Percentiles rank a stretch among this genome's conserved stretches.
phyloP scores from a whole-genome alignment of 495 filamentous ascomycete genomes.

The Trichodelitschia bisporula region DNA sequence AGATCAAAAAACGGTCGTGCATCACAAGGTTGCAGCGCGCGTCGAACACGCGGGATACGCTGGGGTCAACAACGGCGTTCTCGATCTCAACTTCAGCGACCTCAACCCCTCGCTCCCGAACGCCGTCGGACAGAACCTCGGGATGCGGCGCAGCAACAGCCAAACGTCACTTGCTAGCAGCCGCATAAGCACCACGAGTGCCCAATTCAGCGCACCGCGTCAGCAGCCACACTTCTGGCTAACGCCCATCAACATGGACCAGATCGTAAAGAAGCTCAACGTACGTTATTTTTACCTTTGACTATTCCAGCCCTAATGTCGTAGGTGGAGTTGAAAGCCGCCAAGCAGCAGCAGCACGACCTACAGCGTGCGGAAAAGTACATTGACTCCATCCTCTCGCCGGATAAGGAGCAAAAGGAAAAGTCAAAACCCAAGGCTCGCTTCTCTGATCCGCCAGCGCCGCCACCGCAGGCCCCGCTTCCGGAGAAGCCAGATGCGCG shows the following conservation, averaged over 20 bases:
- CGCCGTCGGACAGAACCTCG: constrained; percentile 28
- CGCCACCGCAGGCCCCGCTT: constrained; percentile 73
- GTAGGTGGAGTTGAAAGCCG: constrained; percentile 68
- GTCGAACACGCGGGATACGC: constrained; percentile 83
- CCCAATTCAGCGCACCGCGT: too few species aligned
- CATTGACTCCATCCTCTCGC: constrained; percentile 44
- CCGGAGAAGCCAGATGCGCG: constrained; percentile 64
- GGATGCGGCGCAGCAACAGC: constrained; percentile 43
- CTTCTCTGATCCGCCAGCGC: constrained; percentile 76
- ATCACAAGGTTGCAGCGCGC: constrained; percentile 91
- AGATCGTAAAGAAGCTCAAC: constrained; percentile 79
- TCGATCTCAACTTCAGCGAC: constrained; percentile 79
- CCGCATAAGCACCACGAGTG: constrained; percentile 31
- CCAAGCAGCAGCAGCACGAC: constrained; percentile 67
- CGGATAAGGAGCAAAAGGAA: constrained; percentile 31
- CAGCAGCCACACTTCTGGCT: constrained; percentile 59
- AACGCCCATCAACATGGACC: constrained; percentile 73
- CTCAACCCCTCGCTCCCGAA: constrained; percentile 45
- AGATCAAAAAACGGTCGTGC: constrained; percentile 91
- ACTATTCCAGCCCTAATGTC: constrained; percentile 1
- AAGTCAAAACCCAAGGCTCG: constrained; percentile 22
- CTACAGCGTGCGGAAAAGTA: constrained; percentile 61
- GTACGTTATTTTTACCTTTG: constrained; percentile 30
- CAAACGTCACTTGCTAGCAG: constrained; percentile 32
- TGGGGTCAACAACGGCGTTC: constrained; percentile 34